Percentiles rank a stretch among this genome's conserved stretches.
Evolutionary conservation across 768 basidiomycete genomes (phyloP).

Genomic region (Phlebiopsis flavidoalba): DNA sequence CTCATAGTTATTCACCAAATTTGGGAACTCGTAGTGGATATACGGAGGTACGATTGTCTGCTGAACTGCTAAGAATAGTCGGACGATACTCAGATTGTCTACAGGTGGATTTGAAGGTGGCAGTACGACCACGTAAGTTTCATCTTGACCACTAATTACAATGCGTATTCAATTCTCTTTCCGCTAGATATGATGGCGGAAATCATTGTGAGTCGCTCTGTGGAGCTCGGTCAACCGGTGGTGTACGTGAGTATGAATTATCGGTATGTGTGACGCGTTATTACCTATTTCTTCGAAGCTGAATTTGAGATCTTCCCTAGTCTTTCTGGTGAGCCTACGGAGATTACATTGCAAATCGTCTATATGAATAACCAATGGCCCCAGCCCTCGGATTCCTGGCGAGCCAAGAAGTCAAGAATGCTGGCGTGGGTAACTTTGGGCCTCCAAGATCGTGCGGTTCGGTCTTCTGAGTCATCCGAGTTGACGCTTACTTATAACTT

Average conservation of each 20-base stretch:
- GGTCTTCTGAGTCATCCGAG: background rate
- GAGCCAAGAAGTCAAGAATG: constrained; percentile 34
- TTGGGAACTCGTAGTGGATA: constrained; percentile 38
- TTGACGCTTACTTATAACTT: constrained; percentile 3
- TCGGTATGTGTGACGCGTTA: constrained; percentile 22
- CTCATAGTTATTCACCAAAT: background rate
- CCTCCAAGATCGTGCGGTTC: constrained; percentile 40
- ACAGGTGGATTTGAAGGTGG: constrained; percentile 1
- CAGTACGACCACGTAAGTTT: background rate
- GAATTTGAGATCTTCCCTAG: background rate
- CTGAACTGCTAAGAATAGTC: background rate
- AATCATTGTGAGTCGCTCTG: constrained; percentile 29
- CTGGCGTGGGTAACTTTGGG: constrained; percentile 42
- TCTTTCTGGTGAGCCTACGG: background rate
- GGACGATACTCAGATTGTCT: background rate
- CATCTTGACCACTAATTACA: background rate
- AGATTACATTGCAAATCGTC: background rate
- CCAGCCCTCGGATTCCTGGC: constrained; percentile 38
- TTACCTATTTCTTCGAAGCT: background rate
- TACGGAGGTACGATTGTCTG: constrained; percentile 32
- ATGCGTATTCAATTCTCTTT: background rate
- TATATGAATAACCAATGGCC: background rate
- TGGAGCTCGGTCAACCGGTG: constrained; percentile 38
- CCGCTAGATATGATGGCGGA: constrained; percentile 11
- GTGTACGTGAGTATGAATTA: constrained; percentile 57